Conservation (phyloP, 768 basidiomycete species). For the Hygrocybe coccinea region DNA sequence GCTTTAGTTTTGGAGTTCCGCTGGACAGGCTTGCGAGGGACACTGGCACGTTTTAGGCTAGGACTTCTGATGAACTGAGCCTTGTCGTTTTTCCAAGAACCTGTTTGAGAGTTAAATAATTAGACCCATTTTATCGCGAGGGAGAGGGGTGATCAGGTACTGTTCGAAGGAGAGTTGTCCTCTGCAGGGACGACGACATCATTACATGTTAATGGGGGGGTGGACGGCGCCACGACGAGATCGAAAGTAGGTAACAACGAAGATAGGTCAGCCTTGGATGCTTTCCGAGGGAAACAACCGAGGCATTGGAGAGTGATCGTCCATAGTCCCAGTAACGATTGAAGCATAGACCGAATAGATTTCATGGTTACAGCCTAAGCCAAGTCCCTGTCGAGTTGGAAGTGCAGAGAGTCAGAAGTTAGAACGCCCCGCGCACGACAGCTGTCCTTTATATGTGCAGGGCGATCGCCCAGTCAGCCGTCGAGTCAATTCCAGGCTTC, state of each 20-base stretch:
- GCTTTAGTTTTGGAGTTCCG: background rate
- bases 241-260: background rate
- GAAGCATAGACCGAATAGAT: no score
- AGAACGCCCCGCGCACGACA: no score
- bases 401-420: no score
- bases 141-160: background rate
- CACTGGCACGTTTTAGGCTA: constrained; percentile 1
- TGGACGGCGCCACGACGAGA: background rate
- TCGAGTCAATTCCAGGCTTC: no score
- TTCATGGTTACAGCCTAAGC: no score
- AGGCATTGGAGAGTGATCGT: no score
- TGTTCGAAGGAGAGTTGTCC: background rate
- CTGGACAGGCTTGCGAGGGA: background rate
- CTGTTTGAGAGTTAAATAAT: background rate
- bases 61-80: constrained; percentile 2
- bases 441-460: no score
- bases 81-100: constrained; percentile 3
- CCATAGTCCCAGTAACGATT: no score
- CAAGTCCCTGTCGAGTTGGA: no score
- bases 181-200: background rate
- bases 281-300: background rate
- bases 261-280: background rate
- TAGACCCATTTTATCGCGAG: background rate
- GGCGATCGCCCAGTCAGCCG: no score
- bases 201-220: background rate